A percentile compares a stretch with the other conserved stretches of the same genome.
phyloP scores from a whole-genome alignment of 148 eudicot genomes.

The Silene conica region DNA sequence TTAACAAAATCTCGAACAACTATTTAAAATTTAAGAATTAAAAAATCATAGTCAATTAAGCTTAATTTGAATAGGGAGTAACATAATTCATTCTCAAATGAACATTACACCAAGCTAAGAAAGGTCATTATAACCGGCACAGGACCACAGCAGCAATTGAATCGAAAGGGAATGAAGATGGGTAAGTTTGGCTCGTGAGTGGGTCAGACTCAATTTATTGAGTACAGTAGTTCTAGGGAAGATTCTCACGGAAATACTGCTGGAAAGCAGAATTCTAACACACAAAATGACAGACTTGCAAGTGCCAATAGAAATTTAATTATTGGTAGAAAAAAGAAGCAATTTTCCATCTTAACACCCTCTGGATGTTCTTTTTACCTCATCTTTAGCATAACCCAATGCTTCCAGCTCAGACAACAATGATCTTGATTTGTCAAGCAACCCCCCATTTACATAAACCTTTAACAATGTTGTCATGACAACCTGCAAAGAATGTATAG shows the following conservation, averaged over 20 bases:
- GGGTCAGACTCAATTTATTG: background rate
- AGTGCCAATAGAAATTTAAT: background rate
- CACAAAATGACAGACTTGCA: background rate
- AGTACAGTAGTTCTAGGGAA: background rate
- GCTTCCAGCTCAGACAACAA: constrained; percentile 61
- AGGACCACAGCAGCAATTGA: too few species aligned
- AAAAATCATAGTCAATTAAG: background rate
- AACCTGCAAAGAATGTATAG: constrained; percentile 51
- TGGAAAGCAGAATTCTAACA: background rate
- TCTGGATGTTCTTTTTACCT: constrained; percentile 39
- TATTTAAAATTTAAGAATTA: background rate
- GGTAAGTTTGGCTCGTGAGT: background rate
- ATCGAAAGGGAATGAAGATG: background rate
- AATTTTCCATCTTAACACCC: background rate
- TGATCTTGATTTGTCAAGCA: constrained; percentile 68
- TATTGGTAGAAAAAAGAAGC: too few species aligned
- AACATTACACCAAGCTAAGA: too few species aligned
- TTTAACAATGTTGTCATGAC: constrained; percentile 76
- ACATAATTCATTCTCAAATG: background rate
- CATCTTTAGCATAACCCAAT: constrained; percentile 74
- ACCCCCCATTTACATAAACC: constrained; percentile 76
- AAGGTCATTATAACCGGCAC: background rate
- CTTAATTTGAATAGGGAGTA: background rate
- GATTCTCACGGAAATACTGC: background rate
- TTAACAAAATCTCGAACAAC: background rate